phyloP scores from a whole-genome alignment of 2,329 filamentous ascomycete genomes.

The Talaromyces sp. region DNA sequence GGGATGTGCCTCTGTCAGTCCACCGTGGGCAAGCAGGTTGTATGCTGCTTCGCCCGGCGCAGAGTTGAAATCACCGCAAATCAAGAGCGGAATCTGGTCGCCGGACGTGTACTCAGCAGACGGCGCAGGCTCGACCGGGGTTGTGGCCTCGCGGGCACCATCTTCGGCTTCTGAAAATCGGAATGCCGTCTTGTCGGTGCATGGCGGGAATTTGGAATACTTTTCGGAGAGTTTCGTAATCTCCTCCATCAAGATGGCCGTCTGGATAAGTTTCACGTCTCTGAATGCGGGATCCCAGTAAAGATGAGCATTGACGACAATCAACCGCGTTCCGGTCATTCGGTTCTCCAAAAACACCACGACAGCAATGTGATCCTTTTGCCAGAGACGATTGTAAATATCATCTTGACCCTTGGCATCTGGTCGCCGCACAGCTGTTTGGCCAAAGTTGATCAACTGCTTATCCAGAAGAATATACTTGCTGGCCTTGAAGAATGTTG shows the following conservation, averaged over 20 bases:
- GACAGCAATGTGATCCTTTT: slow-evolving; percentile 93
- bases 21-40: slow-evolving; percentile 79
- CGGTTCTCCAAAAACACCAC: slow-evolving; percentile 91
- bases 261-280: slow-evolving; percentile 96
- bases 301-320: slow-evolving; percentile 89
- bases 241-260: slow-evolving; percentile 90
- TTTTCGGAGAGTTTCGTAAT: slow-evolving; percentile 81
- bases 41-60: slow-evolving; percentile 83
- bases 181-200: slow-evolving; percentile 69
- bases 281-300: slow-evolving; percentile 90
- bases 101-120: slow-evolving; percentile 83
- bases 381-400: slow-evolving; percentile 98
- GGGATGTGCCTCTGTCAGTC: slow-evolving; percentile 70
- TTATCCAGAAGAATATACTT: slow-evolving; percentile 95
- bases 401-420: slow-evolving; percentile 98
- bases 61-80: slow-evolving; percentile 97
- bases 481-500: slow-evolving; percentile 92
- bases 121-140: slow-evolving; percentile 62
- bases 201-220: slow-evolving; percentile 74
- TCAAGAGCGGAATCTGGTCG: slow-evolving; percentile 81
- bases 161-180: slow-evolving; percentile 51
- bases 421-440: slow-evolving; percentile 86
- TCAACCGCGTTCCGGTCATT: slow-evolving; percentile 81
- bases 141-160: slow-evolving; percentile 40
- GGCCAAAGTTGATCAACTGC: slow-evolving; percentile 86